Evolutionary conservation across 306 rosid genomes (phyloP).

Genomic region (Rosa persica): DNA sequence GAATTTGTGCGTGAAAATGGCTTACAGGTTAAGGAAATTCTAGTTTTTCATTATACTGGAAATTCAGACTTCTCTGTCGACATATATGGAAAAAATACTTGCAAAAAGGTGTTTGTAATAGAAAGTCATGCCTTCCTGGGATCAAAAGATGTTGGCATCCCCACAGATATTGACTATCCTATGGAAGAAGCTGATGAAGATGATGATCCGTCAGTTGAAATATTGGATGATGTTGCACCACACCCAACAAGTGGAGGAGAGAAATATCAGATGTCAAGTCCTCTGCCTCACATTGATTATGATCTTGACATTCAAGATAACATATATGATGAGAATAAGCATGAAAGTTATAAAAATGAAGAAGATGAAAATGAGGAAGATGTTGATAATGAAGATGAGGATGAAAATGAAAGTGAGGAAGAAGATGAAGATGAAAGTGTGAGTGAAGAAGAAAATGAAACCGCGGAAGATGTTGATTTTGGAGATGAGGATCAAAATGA

Average conservation of each 20-base stretch:
- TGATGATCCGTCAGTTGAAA: neutral
- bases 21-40: slow-evolving; percentile 15
- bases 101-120: neutral
- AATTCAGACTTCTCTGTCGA: slow-evolving; percentile 16
- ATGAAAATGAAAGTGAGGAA: neutral
- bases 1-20: neutral
- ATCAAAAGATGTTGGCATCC: neutral
- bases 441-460: too few species aligned
- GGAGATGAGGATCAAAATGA: neutral
- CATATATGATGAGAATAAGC: neutral
- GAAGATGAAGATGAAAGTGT: too few species aligned
- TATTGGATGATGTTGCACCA: neutral
- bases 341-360: neutral
- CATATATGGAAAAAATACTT: slow-evolving; percentile 22
- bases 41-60: slow-evolving; percentile 24
- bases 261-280: too few species aligned
- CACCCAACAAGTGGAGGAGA: neutral
- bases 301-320: neutral
- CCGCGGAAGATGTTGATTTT: neutral
- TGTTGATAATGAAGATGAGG: neutral
- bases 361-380: neutral
- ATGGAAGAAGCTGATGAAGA: neutral
- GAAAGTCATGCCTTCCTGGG: neutral
- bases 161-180: neutral
- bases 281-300: too few species aligned